A percentile compares a stretch with the other conserved stretches of the same genome.
These are phyloP conservation scores for Allium cepa DNA, from an alignment of 106 monocot genomes.

Conservation along the genomic window DNA sequence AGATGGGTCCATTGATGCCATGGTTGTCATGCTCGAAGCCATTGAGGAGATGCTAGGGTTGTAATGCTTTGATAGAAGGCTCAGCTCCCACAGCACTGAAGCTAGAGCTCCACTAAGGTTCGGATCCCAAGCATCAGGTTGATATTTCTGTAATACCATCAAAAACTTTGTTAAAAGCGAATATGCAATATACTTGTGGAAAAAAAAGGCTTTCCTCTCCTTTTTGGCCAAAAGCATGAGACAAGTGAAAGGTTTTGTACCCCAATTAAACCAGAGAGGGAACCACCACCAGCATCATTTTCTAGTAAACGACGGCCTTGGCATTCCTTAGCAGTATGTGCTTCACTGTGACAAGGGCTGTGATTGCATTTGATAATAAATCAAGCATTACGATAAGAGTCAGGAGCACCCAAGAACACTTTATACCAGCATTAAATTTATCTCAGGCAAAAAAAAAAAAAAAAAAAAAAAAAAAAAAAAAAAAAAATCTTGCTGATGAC, in stretches of 20 bases:
- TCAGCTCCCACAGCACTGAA: slow-evolving; percentile 95
- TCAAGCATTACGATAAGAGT: background rate
- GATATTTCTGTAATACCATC: slow-evolving; percentile 47
- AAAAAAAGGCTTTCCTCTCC: too few species aligned
- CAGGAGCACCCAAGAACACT: background rate
- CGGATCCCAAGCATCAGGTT: slow-evolving; percentile 79
- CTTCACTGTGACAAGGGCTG: slow-evolving; percentile 84
- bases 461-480: slow-evolving; percentile 2
- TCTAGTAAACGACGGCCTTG: too few species aligned
- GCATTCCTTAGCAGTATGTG: slow-evolving; percentile 80
- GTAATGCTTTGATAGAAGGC: slow-evolving; percentile 76
- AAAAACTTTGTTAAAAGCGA: background rate
- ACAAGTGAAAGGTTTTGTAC: slow-evolving; percentile 17
- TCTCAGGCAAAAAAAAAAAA: background rate
- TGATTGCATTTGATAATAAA: slow-evolving; percentile 4
- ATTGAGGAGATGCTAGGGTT: slow-evolving; percentile 64
- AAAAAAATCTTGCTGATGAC: too few species aligned
- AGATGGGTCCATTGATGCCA: slow-evolving; percentile 42
- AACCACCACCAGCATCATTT: too few species aligned
- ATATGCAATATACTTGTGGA: too few species aligned
- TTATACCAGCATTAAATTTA: background rate
- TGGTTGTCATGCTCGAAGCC: slow-evolving; percentile 56
- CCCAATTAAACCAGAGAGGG: slow-evolving; percentile 76
- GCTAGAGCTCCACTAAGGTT: slow-evolving; percentile 87
- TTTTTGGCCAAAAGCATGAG: background rate